Base-by-base conservation (phyloP, 176 grass and related monocot species). In the Avena atlantica region DNA sequence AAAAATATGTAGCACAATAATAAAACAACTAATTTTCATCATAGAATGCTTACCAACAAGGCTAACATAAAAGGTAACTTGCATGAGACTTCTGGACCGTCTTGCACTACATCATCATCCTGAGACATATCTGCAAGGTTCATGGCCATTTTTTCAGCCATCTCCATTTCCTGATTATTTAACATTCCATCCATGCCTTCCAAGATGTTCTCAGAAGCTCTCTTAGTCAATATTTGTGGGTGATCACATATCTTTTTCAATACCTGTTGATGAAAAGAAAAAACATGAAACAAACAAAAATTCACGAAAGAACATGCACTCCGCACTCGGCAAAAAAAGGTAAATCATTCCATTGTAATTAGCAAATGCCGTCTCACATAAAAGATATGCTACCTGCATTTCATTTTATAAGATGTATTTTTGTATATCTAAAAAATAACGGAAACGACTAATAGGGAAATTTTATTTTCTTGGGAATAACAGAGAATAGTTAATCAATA, bases 231-330 rank as follows among this genome's bases (percentile, higher is more conserved):
- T 64, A 96, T 85, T 53, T 91, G 77, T 77, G 96, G 96, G 40
- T 98, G 96, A 82, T 98, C 89, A 34, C 31, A 98, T 89, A 96
- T 98, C 84, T 96, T 96, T 87, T 98, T 98, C 82, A 96, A 70
- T 90, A 96, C 94, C 96, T 98, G 59, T 82, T 85, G 68, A 86
- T 87, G 27, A 80, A 82, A 23, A 79, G 20, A 9, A 70, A 69
- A 74, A 86, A 59, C 11, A 80, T 62, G 36, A 64, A 81, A 5
- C 19, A 45, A 53, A 25, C 61, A 70, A 68, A 80, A 37, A 23
- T 79, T 10, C 56, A 87, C 9, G 6, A 75, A 79, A 25, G 34
- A 79, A 44, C 55, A 51, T 55, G 8, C 71, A 74, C 24, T 78
- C 47, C 34, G 8, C 71, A 74, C 24, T 78, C 36, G 34, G 29